These are phyloP conservation scores for Papiliotrema nemorosa DNA, from an alignment of 1,284 basidiomycete genomes.

Conservation along the genomic window DNA sequence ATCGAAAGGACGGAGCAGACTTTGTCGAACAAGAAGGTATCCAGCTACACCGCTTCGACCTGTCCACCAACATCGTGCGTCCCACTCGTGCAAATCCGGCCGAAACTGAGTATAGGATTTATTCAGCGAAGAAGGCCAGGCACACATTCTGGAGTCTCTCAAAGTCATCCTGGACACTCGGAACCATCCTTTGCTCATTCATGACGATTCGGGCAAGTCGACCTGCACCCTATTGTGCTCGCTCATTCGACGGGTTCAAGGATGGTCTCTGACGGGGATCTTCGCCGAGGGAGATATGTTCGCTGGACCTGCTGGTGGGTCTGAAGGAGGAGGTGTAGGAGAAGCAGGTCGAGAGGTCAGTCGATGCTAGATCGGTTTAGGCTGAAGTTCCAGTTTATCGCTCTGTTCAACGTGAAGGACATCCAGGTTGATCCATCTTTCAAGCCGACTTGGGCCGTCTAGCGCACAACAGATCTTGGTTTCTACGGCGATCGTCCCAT, in stretches of 20 bases:
- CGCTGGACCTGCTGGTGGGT: conserved; percentile 45
- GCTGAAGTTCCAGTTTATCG: conserved; percentile 36
- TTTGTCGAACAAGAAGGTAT: conserved; percentile 31
- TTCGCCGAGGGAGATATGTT: conserved; percentile 47
- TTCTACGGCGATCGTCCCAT: not conserved
- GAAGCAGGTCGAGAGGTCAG: conserved; percentile 40
- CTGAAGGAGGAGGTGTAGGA: conserved; percentile 43
- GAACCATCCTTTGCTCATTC: conserved; percentile 42
- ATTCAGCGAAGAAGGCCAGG: conserved; percentile 20
- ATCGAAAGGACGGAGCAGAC: conserved; percentile 37
- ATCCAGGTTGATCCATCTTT: conserved; percentile 23
- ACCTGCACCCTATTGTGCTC: conserved; percentile 36
- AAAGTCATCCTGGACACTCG: conserved; percentile 33
- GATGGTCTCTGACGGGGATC: conserved; percentile 42
- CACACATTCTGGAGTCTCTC: conserved; percentile 20
- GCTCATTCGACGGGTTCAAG: conserved; percentile 38
- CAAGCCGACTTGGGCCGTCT: conserved; percentile 30
- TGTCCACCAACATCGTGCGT: conserved; percentile 30
- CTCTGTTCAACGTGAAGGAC: conserved; percentile 39
- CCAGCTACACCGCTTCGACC: conserved; percentile 30
- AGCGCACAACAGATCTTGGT: not conserved
- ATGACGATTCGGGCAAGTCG: conserved; percentile 47
- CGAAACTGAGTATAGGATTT: conserved; percentile 11
- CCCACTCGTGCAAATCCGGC: not conserved
- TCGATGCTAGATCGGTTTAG: not conserved